These are phyloP conservation scores for Erodium texanum DNA, from an alignment of 441 rosid genomes.

Conservation along the genomic window DNA sequence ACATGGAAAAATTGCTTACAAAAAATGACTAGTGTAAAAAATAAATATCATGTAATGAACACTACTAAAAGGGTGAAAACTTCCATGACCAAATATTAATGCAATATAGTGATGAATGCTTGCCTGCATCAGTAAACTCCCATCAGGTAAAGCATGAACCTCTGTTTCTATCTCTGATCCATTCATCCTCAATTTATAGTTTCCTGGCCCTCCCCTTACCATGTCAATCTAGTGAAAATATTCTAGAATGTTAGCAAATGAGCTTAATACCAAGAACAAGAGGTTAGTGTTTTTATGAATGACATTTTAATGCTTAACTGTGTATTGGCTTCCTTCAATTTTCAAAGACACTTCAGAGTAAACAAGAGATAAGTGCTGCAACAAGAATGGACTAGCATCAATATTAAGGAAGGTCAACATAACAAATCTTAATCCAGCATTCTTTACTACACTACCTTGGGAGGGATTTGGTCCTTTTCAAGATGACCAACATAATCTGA, in stretches of 20 bases:
- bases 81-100: conserved; percentile 14
- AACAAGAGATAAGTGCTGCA: conserved; percentile 93
- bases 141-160: conserved; percentile 97
- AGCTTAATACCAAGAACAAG: neutral
- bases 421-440: neutral
- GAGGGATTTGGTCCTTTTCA: conserved; percentile 99
- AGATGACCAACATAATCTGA: conserved; percentile 97
- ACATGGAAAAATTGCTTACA: neutral
- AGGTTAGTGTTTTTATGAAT: conserved; percentile 7
- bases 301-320: conserved; percentile 38
- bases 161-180: conserved; percentile 90
- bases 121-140: conserved; percentile 99
- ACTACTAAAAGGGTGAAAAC: conserved; percentile 8
- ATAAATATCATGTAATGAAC: neutral
- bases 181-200: conserved; percentile 82
- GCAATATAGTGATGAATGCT: conserved; percentile 21
- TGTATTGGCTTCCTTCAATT: conserved; percentile 98
- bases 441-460: conserved; percentile 53
- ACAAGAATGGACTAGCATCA: conserved; percentile 19
- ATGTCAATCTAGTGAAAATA: conserved; percentile 62
- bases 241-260: conserved; percentile 13
- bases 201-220: conserved; percentile 94
- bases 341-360: conserved; percentile 93
- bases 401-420: conserved; percentile 15
- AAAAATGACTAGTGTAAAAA: neutral